phyloP scores from a whole-genome alignment of 148 eudicot genomes.

The Vaccinium macrocarpon region DNA sequence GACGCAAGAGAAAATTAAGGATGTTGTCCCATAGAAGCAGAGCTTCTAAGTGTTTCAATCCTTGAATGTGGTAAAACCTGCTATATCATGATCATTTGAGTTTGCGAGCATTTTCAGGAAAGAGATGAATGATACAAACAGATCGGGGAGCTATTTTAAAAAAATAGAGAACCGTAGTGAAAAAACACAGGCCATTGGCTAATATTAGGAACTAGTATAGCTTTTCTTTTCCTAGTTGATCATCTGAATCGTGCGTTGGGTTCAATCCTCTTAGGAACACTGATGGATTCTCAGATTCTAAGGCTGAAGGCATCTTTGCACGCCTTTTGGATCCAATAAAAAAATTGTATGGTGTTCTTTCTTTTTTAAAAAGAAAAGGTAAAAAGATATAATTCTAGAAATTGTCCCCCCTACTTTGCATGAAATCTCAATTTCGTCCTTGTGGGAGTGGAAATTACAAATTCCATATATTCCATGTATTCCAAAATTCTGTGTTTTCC shows the following conservation, averaged over 20 bases:
- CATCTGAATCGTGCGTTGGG: background rate
- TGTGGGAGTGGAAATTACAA: too few species aligned
- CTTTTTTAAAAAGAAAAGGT: too few species aligned
- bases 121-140: background rate
- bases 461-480: too few species aligned
- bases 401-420: too few species aligned
- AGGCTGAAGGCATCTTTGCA: background rate
- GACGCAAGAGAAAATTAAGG: background rate
- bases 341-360: too few species aligned
- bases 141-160: background rate
- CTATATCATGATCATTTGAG: background rate
- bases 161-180: background rate
- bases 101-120: background rate
- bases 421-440: too few species aligned
- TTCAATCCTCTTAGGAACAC: background rate
- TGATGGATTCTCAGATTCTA: background rate
- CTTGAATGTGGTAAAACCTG: background rate
- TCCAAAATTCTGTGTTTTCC: too few species aligned
- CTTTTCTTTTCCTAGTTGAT: background rate
- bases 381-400: too few species aligned
- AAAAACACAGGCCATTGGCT: background rate
- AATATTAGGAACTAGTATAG: background rate
- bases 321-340: background rate
- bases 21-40: background rate
- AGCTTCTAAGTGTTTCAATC: background rate